phyloP scores from a whole-genome alignment of 208 protist genomes.

The Acanthamoeba triangularis region DNA sequence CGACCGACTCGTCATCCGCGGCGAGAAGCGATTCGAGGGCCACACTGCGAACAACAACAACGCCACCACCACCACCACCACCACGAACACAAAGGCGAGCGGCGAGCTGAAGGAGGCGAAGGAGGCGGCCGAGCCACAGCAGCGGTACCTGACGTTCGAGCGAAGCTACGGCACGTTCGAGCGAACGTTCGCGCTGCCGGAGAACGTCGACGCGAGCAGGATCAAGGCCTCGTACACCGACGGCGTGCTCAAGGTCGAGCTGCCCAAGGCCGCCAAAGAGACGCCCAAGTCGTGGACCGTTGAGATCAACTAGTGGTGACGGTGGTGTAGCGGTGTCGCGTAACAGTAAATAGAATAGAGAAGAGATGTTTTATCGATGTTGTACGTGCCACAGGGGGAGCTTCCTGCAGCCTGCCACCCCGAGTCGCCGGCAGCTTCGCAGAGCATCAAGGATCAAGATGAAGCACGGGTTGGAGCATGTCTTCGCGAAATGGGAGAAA shows the following conservation, averaged over 20 bases:
- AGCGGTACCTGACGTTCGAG: constrained; percentile 22
- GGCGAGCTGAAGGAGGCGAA: constrained; percentile 32
- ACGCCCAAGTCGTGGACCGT: not conserved
- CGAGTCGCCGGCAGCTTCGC: too few relatives aligned
- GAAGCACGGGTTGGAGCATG: not conserved
- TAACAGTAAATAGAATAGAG: not conserved
- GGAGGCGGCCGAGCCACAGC: not conserved
- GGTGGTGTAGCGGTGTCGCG: not conserved
- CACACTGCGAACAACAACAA: not conserved
- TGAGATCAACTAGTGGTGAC: not conserved
- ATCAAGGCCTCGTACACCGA: constrained; percentile 66
- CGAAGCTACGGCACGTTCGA: constrained; percentile 70
- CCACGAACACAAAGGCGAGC: not conserved
- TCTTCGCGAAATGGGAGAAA: not conserved
- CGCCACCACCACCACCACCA: too few relatives aligned
- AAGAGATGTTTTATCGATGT: not conserved
- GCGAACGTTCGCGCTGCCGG: constrained; percentile 67
- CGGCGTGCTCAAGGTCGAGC: constrained; percentile 71
- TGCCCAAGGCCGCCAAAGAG: constrained; percentile 70
- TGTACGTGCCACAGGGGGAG: not conserved
- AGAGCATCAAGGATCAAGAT: not conserved
- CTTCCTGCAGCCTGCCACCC: too few relatives aligned
- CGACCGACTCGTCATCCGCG: constrained; percentile 3
- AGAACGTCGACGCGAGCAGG: constrained; percentile 30
- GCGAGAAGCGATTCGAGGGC: constrained; percentile 12